These are phyloP conservation scores for Filobasidium floriforme DNA, from an alignment of 768 basidiomycete species.

Conservation along the genomic window DNA sequence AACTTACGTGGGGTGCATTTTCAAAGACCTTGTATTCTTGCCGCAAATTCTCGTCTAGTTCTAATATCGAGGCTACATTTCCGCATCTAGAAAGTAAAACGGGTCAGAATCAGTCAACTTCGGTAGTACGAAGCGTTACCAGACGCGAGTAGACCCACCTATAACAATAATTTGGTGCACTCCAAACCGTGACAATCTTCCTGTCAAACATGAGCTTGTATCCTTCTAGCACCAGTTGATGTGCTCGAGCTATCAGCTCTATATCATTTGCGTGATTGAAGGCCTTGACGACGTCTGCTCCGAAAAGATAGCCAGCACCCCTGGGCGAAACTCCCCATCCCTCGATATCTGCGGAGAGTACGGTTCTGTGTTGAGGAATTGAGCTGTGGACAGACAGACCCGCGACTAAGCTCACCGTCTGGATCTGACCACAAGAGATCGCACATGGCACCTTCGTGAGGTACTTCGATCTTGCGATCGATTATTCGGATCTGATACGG, in stretches of 20 bases:
- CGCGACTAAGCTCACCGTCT: slow-evolving; percentile 60
- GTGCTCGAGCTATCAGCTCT: slow-evolving; percentile 81
- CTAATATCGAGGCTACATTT: slow-evolving; percentile 88
- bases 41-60: slow-evolving; percentile 82
- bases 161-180: slow-evolving; percentile 97
- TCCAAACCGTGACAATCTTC: slow-evolving; percentile 95
- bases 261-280: slow-evolving; percentile 91
- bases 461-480: slow-evolving; percentile 93
- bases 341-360: slow-evolving; percentile 62
- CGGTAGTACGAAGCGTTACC: neutral
- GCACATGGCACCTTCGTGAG: slow-evolving; percentile 98
- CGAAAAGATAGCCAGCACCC: slow-evolving; percentile 93
- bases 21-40: slow-evolving; percentile 96
- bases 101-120: neutral
- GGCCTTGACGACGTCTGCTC: slow-evolving; percentile 74
- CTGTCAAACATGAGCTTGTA: slow-evolving; percentile 94
- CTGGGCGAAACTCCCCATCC: slow-evolving; percentile 96
- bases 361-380: slow-evolving; percentile 51
- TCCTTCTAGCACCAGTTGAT: slow-evolving; percentile 97
- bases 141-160: slow-evolving; percentile 53
- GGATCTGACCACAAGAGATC: slow-evolving; percentile 99
- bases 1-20: slow-evolving; percentile 71
- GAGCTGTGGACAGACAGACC: neutral
- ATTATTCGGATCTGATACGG: slow-evolving; percentile 72
- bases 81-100: slow-evolving; percentile 59